These are phyloP conservation scores for Colletotrichum sp. DNA, from an alignment of 2,329 filamentous ascomycete species.

Conservation along the genomic window DNA sequence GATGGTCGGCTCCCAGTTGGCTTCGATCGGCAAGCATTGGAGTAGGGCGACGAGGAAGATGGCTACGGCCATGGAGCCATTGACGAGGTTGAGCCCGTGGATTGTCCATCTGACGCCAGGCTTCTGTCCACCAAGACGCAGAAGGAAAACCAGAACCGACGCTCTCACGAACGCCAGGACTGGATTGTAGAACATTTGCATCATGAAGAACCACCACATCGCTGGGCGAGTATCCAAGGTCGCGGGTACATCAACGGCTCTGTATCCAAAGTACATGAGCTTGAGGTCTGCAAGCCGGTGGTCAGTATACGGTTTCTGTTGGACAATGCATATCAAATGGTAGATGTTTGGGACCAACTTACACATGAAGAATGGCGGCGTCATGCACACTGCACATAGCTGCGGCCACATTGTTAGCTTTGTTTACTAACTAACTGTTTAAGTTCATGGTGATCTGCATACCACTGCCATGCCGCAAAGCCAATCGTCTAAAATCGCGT, in stretches of 20 bases:
- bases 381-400: slow-evolving; percentile 23
- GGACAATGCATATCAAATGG: background rate
- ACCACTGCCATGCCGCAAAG: slow-evolving; percentile 30
- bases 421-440: accelerated
- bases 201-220: slow-evolving; percentile 34
- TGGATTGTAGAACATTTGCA: slow-evolving; percentile 49
- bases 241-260: slow-evolving; percentile 3
- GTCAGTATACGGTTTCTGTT: background rate
- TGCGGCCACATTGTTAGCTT: background rate
- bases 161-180: slow-evolving; percentile 50
- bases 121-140: slow-evolving; percentile 44
- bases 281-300: slow-evolving; percentile 25
- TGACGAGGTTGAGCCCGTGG: slow-evolving; percentile 32
- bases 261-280: slow-evolving; percentile 34
- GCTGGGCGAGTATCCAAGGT: slow-evolving; percentile 23
- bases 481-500: slow-evolving; percentile 27
- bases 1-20: slow-evolving; percentile 29
- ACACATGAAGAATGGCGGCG: slow-evolving; percentile 30
- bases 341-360: slow-evolving; percentile 8
- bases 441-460: background rate
- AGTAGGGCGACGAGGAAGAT: slow-evolving; percentile 38
- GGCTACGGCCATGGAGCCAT: slow-evolving; percentile 32
- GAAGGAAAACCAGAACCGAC: slow-evolving; percentile 50
- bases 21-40: slow-evolving; percentile 37
- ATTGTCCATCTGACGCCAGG: slow-evolving; percentile 34